Conservation (phyloP, 2,329 filamentous ascomycete species). For the Fusarium temperatum region DNA sequence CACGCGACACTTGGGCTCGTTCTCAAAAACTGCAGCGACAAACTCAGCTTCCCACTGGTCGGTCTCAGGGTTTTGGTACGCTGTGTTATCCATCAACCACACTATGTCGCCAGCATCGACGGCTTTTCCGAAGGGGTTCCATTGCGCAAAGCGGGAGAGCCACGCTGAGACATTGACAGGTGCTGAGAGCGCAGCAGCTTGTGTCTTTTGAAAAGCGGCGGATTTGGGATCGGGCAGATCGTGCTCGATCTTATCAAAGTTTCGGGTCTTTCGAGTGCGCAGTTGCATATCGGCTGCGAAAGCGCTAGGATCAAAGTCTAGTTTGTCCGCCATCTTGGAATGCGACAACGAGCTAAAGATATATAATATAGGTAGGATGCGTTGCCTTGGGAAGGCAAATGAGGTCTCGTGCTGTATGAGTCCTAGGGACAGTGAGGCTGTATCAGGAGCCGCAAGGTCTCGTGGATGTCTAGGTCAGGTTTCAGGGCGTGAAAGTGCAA, state of each 20-base stretch:
- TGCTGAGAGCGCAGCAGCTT: constrained; percentile 46
- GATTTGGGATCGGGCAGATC: constrained; percentile 52
- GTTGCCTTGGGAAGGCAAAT: constrained; percentile 3
- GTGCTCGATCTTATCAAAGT: constrained; percentile 61
- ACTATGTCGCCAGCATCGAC: constrained; percentile 75
- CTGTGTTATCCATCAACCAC: constrained; percentile 92
- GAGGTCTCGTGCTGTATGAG: constrained; percentile 33
- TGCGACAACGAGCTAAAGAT: neutral
- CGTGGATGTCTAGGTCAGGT: constrained; percentile 36
- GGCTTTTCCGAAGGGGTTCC: constrained; percentile 67
- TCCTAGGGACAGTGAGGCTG: constrained; percentile 18
- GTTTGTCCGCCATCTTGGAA: constrained; percentile 39
- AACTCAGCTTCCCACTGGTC: constrained; percentile 82
- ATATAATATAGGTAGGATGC: constrained; percentile 3
- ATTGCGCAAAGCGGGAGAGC: constrained; percentile 60
- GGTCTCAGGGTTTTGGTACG: constrained; percentile 65
- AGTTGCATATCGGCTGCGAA: constrained; percentile 58
- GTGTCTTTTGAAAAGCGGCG: constrained; percentile 43
- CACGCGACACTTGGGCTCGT: constrained; percentile 72
- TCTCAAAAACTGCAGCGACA: constrained; percentile 82
- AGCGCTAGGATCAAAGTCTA: constrained; percentile 38
- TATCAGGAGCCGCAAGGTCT: constrained; percentile 36
- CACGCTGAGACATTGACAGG: constrained; percentile 36
- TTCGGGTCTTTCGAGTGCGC: constrained; percentile 57
- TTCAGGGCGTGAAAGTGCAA: neutral